phyloP scores from a whole-genome alignment of 2,329 filamentous ascomycete genomes.

The Sclerotiophoma versabilis region DNA sequence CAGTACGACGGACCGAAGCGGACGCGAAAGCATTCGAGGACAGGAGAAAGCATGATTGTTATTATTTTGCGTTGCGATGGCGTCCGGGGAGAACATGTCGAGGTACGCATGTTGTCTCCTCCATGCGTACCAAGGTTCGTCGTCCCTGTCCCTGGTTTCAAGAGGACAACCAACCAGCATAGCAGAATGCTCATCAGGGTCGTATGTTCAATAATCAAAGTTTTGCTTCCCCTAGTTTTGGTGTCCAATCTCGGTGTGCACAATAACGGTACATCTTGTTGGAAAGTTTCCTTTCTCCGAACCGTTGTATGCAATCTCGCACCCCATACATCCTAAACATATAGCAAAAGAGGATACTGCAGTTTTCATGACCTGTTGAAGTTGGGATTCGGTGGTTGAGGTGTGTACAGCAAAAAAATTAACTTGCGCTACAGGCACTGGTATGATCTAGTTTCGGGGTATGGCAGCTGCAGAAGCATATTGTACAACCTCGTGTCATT shows the following conservation, averaged over 20 bases:
- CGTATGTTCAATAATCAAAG: neutral
- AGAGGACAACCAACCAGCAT: neutral
- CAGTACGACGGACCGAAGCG: neutral
- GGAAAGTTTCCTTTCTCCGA: too few species aligned
- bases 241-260: too few species aligned
- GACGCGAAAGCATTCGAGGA: neutral
- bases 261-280: too few species aligned
- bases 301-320: too few species aligned
- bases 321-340: too few species aligned
- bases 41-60: neutral
- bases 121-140: neutral
- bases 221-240: neutral
- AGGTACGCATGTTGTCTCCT: neutral
- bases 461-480: conserved; percentile 31
- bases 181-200: neutral
- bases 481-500: conserved; percentile 6
- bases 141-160: neutral
- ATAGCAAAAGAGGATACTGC: too few species aligned
- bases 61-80: neutral
- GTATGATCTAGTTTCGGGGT: neutral
- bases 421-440: neutral
- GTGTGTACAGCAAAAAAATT: too few species aligned
- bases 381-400: too few species aligned
- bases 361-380: too few species aligned
- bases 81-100: neutral